Evolutionary conservation across 1,284 basidiomycete species (phyloP), one percentile per base, ranked within the genome.

Genomic region (Marasmius sp.): DNA sequence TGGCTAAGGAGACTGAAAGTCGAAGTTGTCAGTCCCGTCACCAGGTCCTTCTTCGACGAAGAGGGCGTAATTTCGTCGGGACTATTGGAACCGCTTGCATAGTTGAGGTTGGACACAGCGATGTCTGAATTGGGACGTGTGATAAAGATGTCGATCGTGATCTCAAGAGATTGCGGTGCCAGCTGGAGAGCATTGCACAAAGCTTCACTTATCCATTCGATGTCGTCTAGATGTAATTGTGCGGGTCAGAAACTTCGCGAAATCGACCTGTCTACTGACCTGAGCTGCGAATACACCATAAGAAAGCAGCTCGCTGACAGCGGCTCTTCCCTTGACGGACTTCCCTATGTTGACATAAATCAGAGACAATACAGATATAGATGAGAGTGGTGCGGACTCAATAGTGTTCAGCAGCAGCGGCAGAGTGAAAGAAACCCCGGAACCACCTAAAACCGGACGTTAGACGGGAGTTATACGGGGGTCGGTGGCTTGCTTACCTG

Each of bases 341-440:
- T 16, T 18, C 34, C 34, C 52, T 54, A 36, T 18, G 20, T 18
- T n/a, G 18, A 38, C 12, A 14, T 51, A 1, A 9, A 38, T 38
- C 6, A 20, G 34, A 12, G 18, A 39, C 54, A 16, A 20, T 14
- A 16, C 43, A 33, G 11, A 11, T 45, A 33, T n/a, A 49, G 16
- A 52, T 20, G 10, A 41, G 45, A 11, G 11, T 37, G 50, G 58
- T 69, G 64, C 67, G 69, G 59, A 82, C 81, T 69, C 68, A 12
- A 85, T 70, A 0, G 80, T 64, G 58, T 80, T 77, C 27, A 82
- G 66, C 27, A 85, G 70, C 5, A 81, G 70, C 12, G 84, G 79
- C 4, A 85, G 69, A 10, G 79, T 82, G 66, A 79, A 85, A 5
- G 83, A 77, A 2, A 85, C 73, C 1, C 83, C 83, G 20, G 81